Conservation (phyloP, 371 early-diverging fungal genomes). For the Mortierella polycephala region DNA sequence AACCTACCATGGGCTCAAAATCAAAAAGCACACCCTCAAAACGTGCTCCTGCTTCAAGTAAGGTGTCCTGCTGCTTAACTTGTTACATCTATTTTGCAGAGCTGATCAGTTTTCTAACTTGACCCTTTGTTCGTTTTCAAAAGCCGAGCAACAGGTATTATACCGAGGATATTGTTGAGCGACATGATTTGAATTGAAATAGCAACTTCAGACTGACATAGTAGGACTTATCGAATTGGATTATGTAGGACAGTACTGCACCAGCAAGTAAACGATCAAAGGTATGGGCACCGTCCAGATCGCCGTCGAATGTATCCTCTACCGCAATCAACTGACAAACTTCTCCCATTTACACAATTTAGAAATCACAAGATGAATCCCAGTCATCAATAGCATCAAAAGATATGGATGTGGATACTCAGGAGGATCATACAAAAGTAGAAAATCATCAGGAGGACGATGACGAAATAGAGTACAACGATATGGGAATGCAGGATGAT, state of each 20-base stretch:
- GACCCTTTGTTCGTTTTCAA: not conserved
- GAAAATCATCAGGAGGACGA: constrained; percentile 6
- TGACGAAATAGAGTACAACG: constrained; percentile 25
- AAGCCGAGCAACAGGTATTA: constrained; percentile 31
- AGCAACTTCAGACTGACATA: not conserved
- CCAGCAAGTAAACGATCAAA: constrained; percentile 39
- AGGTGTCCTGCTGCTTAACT: not conserved
- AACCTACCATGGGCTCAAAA: constrained; percentile 37
- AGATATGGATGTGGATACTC: constrained; percentile 19
- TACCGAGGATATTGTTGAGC: not conserved
- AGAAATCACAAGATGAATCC: constrained; percentile 23
- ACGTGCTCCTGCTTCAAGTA: constrained; percentile 29
- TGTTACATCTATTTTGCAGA: not conserved
- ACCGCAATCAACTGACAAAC: not conserved
- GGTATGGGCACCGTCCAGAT: constrained; percentile 7
- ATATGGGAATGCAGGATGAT: constrained; percentile 30
- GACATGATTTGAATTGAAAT: not conserved
- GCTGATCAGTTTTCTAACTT: not conserved
- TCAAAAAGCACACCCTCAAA: constrained; percentile 29
- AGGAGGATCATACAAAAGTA: not conserved
- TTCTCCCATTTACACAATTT: not conserved
- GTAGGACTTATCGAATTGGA: not conserved
- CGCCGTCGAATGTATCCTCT: too few relatives aligned
- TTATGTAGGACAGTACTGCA: constrained; percentile 22
- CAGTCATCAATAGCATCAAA: constrained; percentile 33